Conservation (phyloP, 176 grass and related monocot genomes). For the Rhipidocladum racemiflorum region DNA sequence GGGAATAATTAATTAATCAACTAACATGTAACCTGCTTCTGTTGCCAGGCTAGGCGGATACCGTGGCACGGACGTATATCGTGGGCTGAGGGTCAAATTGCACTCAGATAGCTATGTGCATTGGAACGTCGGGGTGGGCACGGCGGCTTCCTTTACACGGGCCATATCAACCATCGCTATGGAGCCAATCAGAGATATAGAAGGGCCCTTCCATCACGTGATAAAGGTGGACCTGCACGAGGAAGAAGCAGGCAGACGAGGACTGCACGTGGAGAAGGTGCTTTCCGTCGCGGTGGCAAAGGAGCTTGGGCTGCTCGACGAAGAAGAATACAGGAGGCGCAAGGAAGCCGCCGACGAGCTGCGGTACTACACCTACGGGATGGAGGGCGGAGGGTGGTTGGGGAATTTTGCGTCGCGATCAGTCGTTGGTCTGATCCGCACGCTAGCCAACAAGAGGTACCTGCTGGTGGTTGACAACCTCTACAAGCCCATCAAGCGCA, state of each 20-base stretch:
- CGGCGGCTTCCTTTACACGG: background rate
- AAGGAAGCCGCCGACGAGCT: background rate
- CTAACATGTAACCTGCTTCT: too few relatives aligned
- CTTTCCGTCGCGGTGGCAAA: background rate
- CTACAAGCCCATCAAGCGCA: rapidly evolving
- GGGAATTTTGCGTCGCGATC: too few relatives aligned
- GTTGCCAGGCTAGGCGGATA: background rate
- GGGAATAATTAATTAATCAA: too few relatives aligned
- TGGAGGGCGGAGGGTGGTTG: too few relatives aligned
- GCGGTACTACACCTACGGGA: background rate
- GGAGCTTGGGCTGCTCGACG: background rate
- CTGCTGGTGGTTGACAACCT: background rate
- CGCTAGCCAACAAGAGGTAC: background rate
- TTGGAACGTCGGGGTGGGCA: constrained; percentile 6
- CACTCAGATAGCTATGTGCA: rapidly evolving
- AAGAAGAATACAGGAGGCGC: background rate
- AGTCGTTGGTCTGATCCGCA: too few relatives aligned
- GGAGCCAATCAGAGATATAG: rapidly evolving
- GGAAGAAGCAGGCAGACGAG: background rate
- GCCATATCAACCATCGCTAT: background rate
- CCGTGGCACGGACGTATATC: background rate
- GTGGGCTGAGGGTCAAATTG: rapidly evolving
- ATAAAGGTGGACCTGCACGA: constrained; percentile 20
- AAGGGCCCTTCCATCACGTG: rapidly evolving
- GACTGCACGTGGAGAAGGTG: background rate